Base-by-base conservation (phyloP, 495 filamentous ascomycete genomes). In the Aspergillus diversus region DNA sequence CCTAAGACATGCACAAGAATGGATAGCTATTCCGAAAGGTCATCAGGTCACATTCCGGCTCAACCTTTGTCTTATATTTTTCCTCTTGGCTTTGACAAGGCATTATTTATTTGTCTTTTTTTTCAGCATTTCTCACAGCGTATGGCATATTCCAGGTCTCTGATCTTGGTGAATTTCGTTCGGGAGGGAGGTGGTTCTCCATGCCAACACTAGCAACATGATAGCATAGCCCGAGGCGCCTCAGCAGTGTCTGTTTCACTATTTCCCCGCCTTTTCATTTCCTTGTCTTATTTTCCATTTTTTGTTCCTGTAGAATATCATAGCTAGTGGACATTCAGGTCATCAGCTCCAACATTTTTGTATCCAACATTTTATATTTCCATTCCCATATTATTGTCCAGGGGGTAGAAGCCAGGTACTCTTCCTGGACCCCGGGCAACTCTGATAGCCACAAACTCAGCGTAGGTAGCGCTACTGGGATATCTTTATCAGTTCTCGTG, bases 331-430 rank as follows among this genome's bases (percentile, higher is more conserved):
- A 57, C 39, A 60, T 59, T 65, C 69, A 71, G 34, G 69, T 67
- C 77, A 80, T 77, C 27, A 73, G 66, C 64, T 66, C 68, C 58
- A 80, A 52, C 16, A 69, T 55, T 53, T 77, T 69, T 33, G 62
- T 63, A 63, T 80, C 77, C 68, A 80, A 61, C 68, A 67, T 77
- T 70, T 80, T 81, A 66, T 77, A 80, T 68, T 68, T 74, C 77
- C 79, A 81, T 57, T 79, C 71, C 73, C 79, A 81, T 9, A 54
- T 64, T 31, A 80, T 33, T 43, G 55, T 68, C 59, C 65, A 73
- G 11, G 32, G n/a, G 2, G 11, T 57, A 16, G 35, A 9, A 16
- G 34, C 31, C 12, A 7, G 52, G 4, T 11, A 16, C 0, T 2
- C 12, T 3, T 54, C 43, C 7, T n/a, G 52, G n/a, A 55, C 8